These are phyloP conservation scores for Xylariaceae sp. DNA, from an alignment of 2,329 filamentous ascomycete genomes.

Conservation along the genomic window DNA sequence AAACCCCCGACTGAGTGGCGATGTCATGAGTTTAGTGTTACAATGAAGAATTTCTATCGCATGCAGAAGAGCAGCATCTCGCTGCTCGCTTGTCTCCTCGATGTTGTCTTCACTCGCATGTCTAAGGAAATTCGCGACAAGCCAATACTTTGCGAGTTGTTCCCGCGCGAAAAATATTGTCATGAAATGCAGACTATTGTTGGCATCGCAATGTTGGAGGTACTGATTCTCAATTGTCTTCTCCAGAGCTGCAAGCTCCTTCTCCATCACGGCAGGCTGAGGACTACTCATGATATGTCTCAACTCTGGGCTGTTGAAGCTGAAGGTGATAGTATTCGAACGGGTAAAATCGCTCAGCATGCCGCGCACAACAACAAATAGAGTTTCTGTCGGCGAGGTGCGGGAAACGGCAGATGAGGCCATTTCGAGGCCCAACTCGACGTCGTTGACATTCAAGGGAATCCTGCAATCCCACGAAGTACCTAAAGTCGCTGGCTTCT, in stretches of 20 bases:
- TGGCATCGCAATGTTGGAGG: conserved; percentile 37
- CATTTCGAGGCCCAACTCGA: conserved; percentile 40
- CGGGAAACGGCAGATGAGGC: conserved; percentile 30
- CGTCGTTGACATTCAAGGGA: conserved; percentile 44
- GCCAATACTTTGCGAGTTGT: conserved; percentile 44
- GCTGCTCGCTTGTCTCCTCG: conserved; percentile 10
- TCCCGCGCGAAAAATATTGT: conserved; percentile 36
- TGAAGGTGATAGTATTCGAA: conserved; percentile 32
- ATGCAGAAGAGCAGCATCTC: conserved; percentile 27
- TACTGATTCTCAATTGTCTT: conserved; percentile 43
- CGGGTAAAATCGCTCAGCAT: conserved; percentile 39
- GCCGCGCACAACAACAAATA: conserved; percentile 39
- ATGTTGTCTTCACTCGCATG: conserved; percentile 15
- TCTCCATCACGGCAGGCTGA: too few species aligned
- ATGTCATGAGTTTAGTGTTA: conserved; percentile 33
- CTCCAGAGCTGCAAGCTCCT: conserved; percentile 35
- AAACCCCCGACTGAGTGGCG: conserved; percentile 31
- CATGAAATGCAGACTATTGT: conserved; percentile 39
- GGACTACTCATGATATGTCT: background rate
- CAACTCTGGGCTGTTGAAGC: conserved; percentile 32
- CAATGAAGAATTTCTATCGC: conserved; percentile 35
- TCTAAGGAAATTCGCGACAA: conserved; percentile 46
- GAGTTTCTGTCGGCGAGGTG: conserved; percentile 36
- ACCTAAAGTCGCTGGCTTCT: conserved; percentile 25
- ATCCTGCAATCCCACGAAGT: conserved; percentile 41